phyloP scores from a whole-genome alignment of 2,329 filamentous ascomycete species.

The Botryotinia calthae region DNA sequence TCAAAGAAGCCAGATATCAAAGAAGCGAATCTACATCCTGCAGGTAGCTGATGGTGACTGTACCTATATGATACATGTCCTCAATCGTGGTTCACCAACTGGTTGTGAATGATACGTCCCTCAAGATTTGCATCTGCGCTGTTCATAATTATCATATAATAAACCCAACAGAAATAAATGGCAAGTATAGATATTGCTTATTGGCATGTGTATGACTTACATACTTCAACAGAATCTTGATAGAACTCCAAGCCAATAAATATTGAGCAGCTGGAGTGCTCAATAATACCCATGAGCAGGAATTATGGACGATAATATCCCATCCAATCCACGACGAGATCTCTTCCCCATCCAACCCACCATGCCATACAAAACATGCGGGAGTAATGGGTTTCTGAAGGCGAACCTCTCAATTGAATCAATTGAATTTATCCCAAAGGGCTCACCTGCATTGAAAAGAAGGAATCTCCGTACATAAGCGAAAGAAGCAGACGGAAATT shows the following conservation, averaged over 20 bases:
- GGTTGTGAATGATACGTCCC: neutral
- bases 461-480: slow-evolving; percentile 2
- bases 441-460: neutral
- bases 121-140: too few relatives aligned
- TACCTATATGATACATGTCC: neutral
- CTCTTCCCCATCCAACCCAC: neutral
- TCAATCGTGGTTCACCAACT: neutral
- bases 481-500: slow-evolving; percentile 1
- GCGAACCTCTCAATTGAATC: neutral
- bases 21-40: neutral
- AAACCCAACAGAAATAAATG: neutral
- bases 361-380: neutral
- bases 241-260: neutral
- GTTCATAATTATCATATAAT: too few relatives aligned
- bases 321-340: neutral
- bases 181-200: neutral
- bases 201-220: neutral
- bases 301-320: neutral
- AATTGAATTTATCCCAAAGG: slow-evolving; percentile 3
- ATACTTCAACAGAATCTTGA: neutral
- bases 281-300: neutral
- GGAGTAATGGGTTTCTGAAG: neutral
- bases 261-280: neutral
- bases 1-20: neutral
- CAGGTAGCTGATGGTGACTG: neutral